Evolutionary conservation across 129 eudicot species (phyloP).

Genomic region (Tagetes erecta): DNA sequence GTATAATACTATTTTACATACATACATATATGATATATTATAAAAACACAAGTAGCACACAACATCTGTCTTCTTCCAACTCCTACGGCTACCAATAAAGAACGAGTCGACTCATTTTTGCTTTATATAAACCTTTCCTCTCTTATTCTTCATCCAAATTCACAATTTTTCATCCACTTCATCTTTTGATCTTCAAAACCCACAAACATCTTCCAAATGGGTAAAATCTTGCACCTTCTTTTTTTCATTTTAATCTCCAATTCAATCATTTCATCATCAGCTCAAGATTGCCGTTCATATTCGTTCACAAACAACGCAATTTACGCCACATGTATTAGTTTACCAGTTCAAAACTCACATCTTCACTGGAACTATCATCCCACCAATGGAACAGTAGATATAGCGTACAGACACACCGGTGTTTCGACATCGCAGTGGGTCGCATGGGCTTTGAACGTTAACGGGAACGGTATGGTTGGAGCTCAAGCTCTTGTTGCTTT

Average conservation of each 20-base stretch:
- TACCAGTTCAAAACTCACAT: constrained; percentile 54
- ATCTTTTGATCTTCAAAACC: constrained; percentile 7
- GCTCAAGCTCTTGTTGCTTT: constrained; percentile 66
- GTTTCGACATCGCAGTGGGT: constrained; percentile 62
- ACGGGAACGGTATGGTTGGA: constrained; percentile 48
- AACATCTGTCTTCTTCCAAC: constrained; percentile 15
- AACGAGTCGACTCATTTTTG: constrained; percentile 27
- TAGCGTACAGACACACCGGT: constrained; percentile 63
- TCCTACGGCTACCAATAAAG: constrained; percentile 22
- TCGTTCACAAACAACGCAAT: constrained; percentile 43
- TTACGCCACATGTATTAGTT: constrained; percentile 45
- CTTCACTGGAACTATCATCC: constrained; percentile 72
- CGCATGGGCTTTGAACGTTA: constrained; percentile 69
- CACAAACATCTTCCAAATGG: constrained; percentile 28
- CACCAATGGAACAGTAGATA: constrained; percentile 51
- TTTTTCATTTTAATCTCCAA: constrained; percentile 26
- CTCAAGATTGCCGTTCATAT: constrained; percentile 47
- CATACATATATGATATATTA: too few species aligned
- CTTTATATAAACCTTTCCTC: constrained; percentile 22
- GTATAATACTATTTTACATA: background rate
- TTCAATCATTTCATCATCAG: constrained; percentile 30
- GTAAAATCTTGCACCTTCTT: constrained; percentile 27
- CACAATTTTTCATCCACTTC: background rate
- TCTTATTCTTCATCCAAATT: background rate
- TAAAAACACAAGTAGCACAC: constrained; percentile 21